A percentile compares a stretch with the other conserved stretches of the same genome.
These are phyloP conservation scores for Puccinia brachypodii DNA, from an alignment of 1,284 basidiomycete genomes.

Conservation along the genomic window DNA sequence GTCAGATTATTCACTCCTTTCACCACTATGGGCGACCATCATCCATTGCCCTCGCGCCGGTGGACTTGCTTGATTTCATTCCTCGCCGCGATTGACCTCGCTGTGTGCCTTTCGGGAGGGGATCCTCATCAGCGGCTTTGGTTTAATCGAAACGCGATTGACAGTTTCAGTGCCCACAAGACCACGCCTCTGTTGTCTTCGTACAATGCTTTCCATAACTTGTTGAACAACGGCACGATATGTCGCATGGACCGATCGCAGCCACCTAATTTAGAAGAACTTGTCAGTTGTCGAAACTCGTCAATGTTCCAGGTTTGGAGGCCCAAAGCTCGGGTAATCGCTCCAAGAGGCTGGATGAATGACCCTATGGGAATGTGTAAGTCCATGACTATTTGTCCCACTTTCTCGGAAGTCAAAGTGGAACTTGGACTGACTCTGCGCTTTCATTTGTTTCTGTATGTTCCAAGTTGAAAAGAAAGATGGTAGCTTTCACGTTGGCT, in stretches of 20 bases:
- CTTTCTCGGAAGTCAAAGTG: background rate
- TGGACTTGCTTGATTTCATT: background rate
- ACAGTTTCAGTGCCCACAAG: slow-evolving; percentile 5
- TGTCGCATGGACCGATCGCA: slow-evolving; percentile 21
- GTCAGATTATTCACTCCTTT: background rate
- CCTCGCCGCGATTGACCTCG: background rate
- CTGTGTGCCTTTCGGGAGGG: background rate
- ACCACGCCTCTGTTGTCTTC: background rate
- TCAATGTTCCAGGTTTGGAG: slow-evolving; percentile 51
- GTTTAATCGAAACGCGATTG: background rate
- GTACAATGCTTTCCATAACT: background rate
- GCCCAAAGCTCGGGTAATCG: slow-evolving; percentile 52
- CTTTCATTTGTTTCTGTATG: slow-evolving; percentile 43
- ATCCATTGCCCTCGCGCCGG: background rate
- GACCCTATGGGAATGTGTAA: slow-evolving; percentile 45
- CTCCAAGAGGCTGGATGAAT: slow-evolving; percentile 52
- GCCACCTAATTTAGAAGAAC: slow-evolving; percentile 45
- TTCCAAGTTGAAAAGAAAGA: slow-evolving; percentile 50
- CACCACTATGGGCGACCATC: background rate
- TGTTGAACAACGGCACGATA: background rate
- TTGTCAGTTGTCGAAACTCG: slow-evolving; percentile 50
- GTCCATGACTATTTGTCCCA: background rate
- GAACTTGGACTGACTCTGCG: background rate
- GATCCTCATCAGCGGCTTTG: background rate
- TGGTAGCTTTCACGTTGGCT: slow-evolving; percentile 51